phyloP scores from a whole-genome alignment of 805 yeast genomes.

The Nakazawaea wickerhamii region DNA sequence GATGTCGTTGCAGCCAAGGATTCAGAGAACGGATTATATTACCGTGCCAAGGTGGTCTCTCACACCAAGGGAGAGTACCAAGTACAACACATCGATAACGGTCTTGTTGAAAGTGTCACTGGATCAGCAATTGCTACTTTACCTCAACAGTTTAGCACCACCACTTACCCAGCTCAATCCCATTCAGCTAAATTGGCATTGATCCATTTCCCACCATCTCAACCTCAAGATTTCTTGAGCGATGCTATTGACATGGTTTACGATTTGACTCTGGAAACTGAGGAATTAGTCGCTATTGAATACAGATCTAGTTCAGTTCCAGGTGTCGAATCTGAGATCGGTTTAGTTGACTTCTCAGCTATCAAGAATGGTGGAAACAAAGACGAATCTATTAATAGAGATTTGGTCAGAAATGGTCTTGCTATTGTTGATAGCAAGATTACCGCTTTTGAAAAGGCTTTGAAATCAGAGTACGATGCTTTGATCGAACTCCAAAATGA shows the following conservation, averaged over 20 bases:
- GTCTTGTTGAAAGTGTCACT: slow-evolving; percentile 44
- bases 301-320: slow-evolving; percentile 32
- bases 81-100: slow-evolving; percentile 60
- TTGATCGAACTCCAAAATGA: slow-evolving; percentile 37
- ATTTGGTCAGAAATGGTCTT: slow-evolving; percentile 53
- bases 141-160: slow-evolving; percentile 41
- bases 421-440: slow-evolving; percentile 43
- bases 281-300: slow-evolving; percentile 50
- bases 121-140: slow-evolving; percentile 40
- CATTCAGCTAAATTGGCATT: slow-evolving; percentile 48
- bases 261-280: slow-evolving; percentile 41
- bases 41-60: slow-evolving; percentile 50
- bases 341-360: slow-evolving; percentile 45
- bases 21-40: slow-evolving; percentile 47
- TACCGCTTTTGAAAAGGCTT: slow-evolving; percentile 29
- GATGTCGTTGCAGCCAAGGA: slow-evolving; percentile 53
- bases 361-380: slow-evolving; percentile 48
- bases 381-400: slow-evolving; percentile 52
- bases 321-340: slow-evolving; percentile 43
- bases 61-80: slow-evolving; percentile 41
- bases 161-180: slow-evolving; percentile 46
- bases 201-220: slow-evolving; percentile 51
- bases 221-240: slow-evolving; percentile 47
- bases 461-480: slow-evolving; percentile 31
- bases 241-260: slow-evolving; percentile 52